phyloP scores from a whole-genome alignment of 305 asterid species.

The Fraxinus ornus region DNA sequence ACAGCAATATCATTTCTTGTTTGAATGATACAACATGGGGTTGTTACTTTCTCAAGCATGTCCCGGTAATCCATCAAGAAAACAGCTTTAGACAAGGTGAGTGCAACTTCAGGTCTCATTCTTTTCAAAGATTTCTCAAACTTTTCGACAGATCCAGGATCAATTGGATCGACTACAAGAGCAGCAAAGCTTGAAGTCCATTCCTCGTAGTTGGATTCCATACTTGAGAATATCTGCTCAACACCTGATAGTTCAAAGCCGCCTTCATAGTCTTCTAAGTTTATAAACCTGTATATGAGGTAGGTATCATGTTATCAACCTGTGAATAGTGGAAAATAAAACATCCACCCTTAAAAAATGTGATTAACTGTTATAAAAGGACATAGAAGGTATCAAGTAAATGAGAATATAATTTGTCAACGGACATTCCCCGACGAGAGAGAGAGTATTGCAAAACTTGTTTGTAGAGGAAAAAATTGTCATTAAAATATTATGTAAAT shows the following conservation, averaged over 20 bases:
- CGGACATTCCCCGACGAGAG: not conserved
- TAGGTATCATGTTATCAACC: not conserved
- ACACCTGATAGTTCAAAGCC: slow-evolving; percentile 53
- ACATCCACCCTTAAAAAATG: not conserved
- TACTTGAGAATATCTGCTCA: slow-evolving; percentile 52
- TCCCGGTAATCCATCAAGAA: slow-evolving; percentile 55
- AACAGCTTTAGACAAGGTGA: slow-evolving; percentile 58
- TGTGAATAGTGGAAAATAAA: not conserved
- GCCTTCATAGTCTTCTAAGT: slow-evolving; percentile 67
- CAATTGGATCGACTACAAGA: slow-evolving; percentile 46
- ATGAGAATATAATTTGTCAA: not conserved
- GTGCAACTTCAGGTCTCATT: slow-evolving; percentile 57
- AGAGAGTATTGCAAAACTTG: not conserved
- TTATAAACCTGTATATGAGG: slow-evolving; percentile 39
- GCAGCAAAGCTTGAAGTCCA: slow-evolving; percentile 63
- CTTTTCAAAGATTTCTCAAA: slow-evolving; percentile 42
- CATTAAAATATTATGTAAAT: not conserved
- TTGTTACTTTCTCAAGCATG: slow-evolving; percentile 48
- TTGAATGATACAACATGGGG: slow-evolving; percentile 59
- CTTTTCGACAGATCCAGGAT: slow-evolving; percentile 45
- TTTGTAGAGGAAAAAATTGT: not conserved
- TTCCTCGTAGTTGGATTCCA: slow-evolving; percentile 50
- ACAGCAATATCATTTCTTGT: slow-evolving; percentile 54
- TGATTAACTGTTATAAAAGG: not conserved
- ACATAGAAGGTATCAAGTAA: not conserved